Evolutionary conservation across 1,284 basidiomycete genomes (phyloP), one percentile per base, ranked within the genome.

Genomic region (Rhodotorula glutinis): DNA sequence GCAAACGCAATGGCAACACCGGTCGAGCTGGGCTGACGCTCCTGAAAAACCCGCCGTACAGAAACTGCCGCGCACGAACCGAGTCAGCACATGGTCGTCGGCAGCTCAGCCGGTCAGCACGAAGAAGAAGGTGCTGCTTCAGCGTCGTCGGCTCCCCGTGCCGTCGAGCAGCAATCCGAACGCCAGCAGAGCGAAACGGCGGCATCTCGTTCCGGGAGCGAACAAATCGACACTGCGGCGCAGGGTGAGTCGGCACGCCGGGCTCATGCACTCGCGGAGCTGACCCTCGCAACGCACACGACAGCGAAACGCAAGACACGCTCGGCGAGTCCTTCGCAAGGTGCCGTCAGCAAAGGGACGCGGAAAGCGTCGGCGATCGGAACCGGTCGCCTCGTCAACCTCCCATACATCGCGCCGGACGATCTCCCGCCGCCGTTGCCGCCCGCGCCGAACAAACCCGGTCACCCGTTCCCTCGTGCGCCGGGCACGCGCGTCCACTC

Each of bases 391-490:
- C 21, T 49, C 47, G 49, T 61, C 47, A 13, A 30, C 14, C 16
- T 60, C 27, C 10, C 23, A 2, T 44, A 41, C 43, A 43, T 61
- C 60, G 4, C 53, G 11, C 40, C 60, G 13, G 52, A 57, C 9
- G 33, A 51, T 3, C 44, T 63, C 4, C 49, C 58, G 13, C 58
- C 66, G 23, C 16, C 25, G 1, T 49, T 60, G 19, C 58, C 62
- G 21, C 62, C 62, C 25, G 33, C 44, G 19, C 40, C 41, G 13
- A 27, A 46, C 10, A 43, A 57, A 11, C 57, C 66, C 2, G 57
- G 60, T 11, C 66, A 60, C 54, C 62, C 61, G 23, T 55, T 41
- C 60, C 60, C 57, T 25, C 44, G 30, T 30, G n/a, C 47, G 7
- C 16, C 27, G 27, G n/a, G 23, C 2, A 16, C 27, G 13, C 38